Evolutionary conservation across 1,284 basidiomycete species (phyloP).

Genomic region (Fomitopsis betulina): DNA sequence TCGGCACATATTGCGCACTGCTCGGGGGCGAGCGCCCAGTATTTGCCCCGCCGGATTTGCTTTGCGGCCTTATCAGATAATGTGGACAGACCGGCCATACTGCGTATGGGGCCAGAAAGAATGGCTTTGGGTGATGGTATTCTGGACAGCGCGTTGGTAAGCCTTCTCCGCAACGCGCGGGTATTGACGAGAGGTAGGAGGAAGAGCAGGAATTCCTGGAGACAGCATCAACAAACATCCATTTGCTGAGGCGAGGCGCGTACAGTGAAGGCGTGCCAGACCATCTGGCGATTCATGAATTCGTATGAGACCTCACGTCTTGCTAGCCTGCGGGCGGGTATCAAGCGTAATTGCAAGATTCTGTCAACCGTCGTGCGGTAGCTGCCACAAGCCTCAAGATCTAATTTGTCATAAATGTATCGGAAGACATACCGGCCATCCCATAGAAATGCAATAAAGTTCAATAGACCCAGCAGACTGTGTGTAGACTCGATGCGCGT

Average conservation of each 20-base stretch:
- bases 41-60: conserved; percentile 44
- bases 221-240: background rate
- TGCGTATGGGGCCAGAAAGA: conserved; percentile 29
- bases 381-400: conserved; percentile 34
- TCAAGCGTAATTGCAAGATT: conserved; percentile 73
- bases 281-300: conserved; percentile 98
- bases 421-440: conserved; percentile 62
- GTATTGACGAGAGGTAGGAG: conserved; percentile 81
- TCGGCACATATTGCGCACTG: conserved; percentile 81
- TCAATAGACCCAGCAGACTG: conserved; percentile 58
- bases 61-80: conserved; percentile 18
- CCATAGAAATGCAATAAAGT: conserved; percentile 83
- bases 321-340: conserved; percentile 68
- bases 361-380: conserved; percentile 87
- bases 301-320: conserved; percentile 93
- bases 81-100: conserved; percentile 14
- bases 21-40: conserved; percentile 55
- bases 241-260: conserved; percentile 21
- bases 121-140: conserved; percentile 30
- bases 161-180: conserved; percentile 55
- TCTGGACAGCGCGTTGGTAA: conserved; percentile 35
- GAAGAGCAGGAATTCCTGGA: conserved; percentile 95
- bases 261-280: conserved; percentile 98
- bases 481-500: conserved; percentile 66
- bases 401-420: background rate